phyloP scores from a whole-genome alignment of 2,329 filamentous ascomycete genomes.

The Arthrinium phaeospermum region DNA sequence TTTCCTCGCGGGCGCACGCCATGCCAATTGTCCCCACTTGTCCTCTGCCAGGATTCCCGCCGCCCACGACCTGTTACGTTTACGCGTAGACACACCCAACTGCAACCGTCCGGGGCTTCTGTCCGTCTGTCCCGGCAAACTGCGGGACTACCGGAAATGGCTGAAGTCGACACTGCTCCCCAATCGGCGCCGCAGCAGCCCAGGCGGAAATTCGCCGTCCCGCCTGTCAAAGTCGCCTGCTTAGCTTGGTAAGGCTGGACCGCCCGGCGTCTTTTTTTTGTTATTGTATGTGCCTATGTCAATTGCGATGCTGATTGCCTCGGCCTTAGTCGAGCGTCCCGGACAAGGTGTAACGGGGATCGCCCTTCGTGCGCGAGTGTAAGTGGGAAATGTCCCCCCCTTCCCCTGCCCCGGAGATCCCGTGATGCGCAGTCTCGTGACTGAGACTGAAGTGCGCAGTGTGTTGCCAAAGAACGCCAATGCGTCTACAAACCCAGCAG shows the following conservation, averaged over 20 bases:
- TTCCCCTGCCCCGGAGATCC: background rate
- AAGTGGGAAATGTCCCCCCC: slow-evolving; percentile 28
- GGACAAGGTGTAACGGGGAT: slow-evolving; percentile 54
- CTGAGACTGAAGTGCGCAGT: slow-evolving; percentile 38
- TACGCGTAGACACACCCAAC: background rate
- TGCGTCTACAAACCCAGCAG: slow-evolving; percentile 51
- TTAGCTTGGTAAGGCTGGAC: slow-evolving; percentile 50
- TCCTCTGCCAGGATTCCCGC: slow-evolving; percentile 15
- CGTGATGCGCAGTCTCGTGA: background rate
- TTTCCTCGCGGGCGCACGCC: background rate
- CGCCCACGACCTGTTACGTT: slow-evolving; percentile 3
- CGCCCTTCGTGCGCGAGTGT: slow-evolving; percentile 48
- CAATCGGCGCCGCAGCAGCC: slow-evolving; percentile 15
- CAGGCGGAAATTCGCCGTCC: slow-evolving; percentile 50
- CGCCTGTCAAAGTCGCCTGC: slow-evolving; percentile 57
- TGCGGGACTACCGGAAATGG: slow-evolving; percentile 9
- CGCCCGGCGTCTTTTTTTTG: slow-evolving; percentile 8
- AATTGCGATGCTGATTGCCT: slow-evolving; percentile 3
- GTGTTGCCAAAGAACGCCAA: slow-evolving; percentile 45
- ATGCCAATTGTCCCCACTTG: slow-evolving; percentile 4
- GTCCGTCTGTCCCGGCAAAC: slow-evolving; percentile 7
- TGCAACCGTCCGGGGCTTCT: background rate
- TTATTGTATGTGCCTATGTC: slow-evolving; percentile 21
- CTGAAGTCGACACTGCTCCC: slow-evolving; percentile 8
- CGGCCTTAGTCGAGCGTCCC: slow-evolving; percentile 46